Conservation (phyloP, 2,329 filamentous ascomycete genomes). For the Sporothrix inflata region DNA sequence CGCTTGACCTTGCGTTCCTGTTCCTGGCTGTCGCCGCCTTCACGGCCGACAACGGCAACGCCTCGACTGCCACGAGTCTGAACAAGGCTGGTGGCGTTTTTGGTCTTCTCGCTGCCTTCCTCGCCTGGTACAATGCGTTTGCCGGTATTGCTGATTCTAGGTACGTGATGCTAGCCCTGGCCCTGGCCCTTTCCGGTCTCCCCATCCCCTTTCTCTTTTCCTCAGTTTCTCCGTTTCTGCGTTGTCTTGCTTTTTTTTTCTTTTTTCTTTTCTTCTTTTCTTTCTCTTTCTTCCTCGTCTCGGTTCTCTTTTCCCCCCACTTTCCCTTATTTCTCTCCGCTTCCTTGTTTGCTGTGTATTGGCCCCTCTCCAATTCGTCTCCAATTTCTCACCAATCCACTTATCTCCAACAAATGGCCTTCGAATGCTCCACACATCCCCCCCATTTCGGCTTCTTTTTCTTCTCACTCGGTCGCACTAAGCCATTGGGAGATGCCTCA, state of each 20-base stretch:
- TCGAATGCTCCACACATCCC: background rate
- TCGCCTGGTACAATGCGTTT: slow-evolving; percentile 86
- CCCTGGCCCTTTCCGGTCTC: background rate
- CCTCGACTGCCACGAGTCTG: slow-evolving; percentile 51
- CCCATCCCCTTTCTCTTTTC: too few species aligned
- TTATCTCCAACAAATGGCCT: background rate
- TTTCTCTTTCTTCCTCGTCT: slow-evolving; percentile 12
- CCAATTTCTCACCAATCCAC: slow-evolving; percentile 3
- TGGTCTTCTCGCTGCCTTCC: slow-evolving; percentile 77
- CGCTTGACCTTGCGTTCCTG: slow-evolving; percentile 75
- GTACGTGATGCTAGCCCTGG: slow-evolving; percentile 45
- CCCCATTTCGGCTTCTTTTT: background rate
- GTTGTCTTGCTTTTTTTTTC: background rate
- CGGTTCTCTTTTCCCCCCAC: background rate
- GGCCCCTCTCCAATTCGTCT: slow-evolving; percentile 10
- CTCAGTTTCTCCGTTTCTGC: background rate
- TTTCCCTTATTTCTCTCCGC: background rate
- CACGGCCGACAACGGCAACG: slow-evolving; percentile 55
- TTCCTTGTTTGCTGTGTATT: background rate
- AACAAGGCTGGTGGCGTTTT: slow-evolving; percentile 77
- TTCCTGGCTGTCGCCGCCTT: slow-evolving; percentile 69
- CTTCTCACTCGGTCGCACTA: background rate
- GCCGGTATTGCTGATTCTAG: slow-evolving; percentile 77
- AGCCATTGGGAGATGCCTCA: background rate
- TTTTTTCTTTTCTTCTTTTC: background rate